These are phyloP conservation scores for Jatropha multifida DNA, from an alignment of 441 rosid species.

Conservation along the genomic window DNA sequence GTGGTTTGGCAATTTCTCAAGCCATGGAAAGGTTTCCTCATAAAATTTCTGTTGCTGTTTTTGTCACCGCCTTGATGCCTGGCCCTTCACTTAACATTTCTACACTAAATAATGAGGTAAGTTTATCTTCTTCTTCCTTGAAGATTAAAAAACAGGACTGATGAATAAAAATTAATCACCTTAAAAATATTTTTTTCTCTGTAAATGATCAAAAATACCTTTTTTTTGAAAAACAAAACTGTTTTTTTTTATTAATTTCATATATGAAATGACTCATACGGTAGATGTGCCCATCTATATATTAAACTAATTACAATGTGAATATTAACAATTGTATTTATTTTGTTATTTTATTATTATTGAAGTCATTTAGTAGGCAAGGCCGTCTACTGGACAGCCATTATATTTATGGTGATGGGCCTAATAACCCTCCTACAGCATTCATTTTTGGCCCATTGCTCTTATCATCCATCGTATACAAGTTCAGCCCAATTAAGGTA, in stretches of 20 bases:
- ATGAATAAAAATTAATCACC: no score
- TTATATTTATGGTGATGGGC: constrained; percentile 41
- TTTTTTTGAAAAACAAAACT: no score
- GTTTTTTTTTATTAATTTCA: no score
- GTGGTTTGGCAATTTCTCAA: constrained; percentile 52
- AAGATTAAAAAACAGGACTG: no score
- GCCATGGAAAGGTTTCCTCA: constrained; percentile 48
- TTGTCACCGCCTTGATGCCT: constrained; percentile 50
- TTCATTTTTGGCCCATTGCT: constrained; percentile 42
- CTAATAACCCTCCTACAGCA: constrained; percentile 41
- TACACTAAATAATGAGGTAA: constrained; percentile 39
- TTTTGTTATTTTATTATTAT: not conserved
- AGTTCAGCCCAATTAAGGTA: constrained; percentile 56
- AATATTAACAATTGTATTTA: no score
- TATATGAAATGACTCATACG: no score
- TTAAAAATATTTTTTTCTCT: no score
- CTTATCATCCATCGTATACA: constrained; percentile 32
- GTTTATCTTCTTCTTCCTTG: no score
- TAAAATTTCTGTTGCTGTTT: constrained; percentile 47
- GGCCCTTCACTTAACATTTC: constrained; percentile 45
- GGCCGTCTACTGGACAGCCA: constrained; percentile 30
- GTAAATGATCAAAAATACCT: no score
- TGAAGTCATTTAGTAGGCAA: not conserved
- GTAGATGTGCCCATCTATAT: no score
- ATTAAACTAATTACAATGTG: no score